Percentiles rank a stretch among this genome's conserved stretches.
phyloP scores from a whole-genome alignment of 331 rosid species.

The Quercus tomentella region DNA sequence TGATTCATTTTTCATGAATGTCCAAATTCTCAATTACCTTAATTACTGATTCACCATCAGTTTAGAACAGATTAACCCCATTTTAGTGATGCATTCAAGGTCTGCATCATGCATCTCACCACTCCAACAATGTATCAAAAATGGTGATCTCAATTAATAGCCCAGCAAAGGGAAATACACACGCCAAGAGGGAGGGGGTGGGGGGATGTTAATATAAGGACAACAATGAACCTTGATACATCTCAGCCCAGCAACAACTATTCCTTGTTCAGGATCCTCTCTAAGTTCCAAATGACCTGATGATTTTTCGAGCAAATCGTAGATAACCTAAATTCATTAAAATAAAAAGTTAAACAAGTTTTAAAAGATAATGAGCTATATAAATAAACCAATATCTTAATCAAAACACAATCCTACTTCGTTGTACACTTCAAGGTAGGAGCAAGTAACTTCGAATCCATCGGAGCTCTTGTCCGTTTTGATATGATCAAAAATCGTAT shows the following conservation, averaged over 20 bases:
- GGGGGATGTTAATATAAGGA: background rate
- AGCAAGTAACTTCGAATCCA: conserved; percentile 60
- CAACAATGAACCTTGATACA: conserved; percentile 46
- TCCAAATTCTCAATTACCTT: background rate
- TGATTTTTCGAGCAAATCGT: conserved; percentile 66
- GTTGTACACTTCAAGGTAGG: conserved; percentile 68
- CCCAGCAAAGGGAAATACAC: background rate
- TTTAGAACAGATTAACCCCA: background rate
- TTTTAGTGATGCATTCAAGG: background rate
- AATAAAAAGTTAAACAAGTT: background rate
- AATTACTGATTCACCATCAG: background rate
- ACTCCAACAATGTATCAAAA: background rate
- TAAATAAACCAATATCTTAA: background rate
- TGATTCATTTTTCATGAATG: background rate
- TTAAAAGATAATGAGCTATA: background rate
- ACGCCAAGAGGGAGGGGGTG: too few relatives aligned
- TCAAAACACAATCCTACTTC: conserved; percentile 30
- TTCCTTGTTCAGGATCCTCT: conserved; percentile 67
- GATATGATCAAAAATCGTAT: conserved; percentile 52
- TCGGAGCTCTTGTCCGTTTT: conserved; percentile 41
- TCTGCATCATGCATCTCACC: background rate
- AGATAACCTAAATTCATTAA: conserved; percentile 43
- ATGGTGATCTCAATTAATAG: background rate
- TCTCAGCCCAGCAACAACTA: conserved; percentile 53
- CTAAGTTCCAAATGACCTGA: conserved; percentile 64